Conservation (phyloP, 208 protist genomes). For the Leishmania braziliensis region DNA sequence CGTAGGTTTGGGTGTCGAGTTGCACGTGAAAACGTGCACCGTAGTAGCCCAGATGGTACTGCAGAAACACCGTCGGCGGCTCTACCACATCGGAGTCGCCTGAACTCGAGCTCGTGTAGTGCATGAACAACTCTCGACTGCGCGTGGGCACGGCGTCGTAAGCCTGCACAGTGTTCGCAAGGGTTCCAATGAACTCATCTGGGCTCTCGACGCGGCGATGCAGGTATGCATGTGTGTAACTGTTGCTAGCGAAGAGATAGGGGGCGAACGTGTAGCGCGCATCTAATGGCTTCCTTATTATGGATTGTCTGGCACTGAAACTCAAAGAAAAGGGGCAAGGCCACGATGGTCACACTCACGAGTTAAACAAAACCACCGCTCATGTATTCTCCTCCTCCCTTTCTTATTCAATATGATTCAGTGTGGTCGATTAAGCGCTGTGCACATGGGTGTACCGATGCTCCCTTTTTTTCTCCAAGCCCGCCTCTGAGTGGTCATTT, state of each 20-base stretch:
- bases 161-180: conserved; percentile 36
- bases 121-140: conserved; percentile 56
- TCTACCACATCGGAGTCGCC: conserved; percentile 11
- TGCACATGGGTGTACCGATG: neutral
- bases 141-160: conserved; percentile 47
- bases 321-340: conserved; percentile 42
- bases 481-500: neutral
- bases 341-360: conserved; percentile 36
- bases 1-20: conserved; percentile 26
- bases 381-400: neutral
- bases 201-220: conserved; percentile 40
- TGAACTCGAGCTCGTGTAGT: conserved; percentile 40
- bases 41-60: conserved; percentile 39
- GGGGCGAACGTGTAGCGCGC: conserved; percentile 40
- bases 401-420: neutral
- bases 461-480: neutral
- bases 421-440: neutral
- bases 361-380: conserved; percentile 39
- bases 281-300: conserved; percentile 46
- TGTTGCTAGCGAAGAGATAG: conserved; percentile 44
- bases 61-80: conserved; percentile 37
- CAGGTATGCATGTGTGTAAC: conserved; percentile 26
- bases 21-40: conserved; percentile 22
- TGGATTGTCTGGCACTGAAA: conserved; percentile 47
- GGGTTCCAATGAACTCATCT: conserved; percentile 49